These are phyloP conservation scores for Capronia coronata DNA, from an alignment of 2,329 filamentous ascomycete genomes.

Conservation along the genomic window DNA sequence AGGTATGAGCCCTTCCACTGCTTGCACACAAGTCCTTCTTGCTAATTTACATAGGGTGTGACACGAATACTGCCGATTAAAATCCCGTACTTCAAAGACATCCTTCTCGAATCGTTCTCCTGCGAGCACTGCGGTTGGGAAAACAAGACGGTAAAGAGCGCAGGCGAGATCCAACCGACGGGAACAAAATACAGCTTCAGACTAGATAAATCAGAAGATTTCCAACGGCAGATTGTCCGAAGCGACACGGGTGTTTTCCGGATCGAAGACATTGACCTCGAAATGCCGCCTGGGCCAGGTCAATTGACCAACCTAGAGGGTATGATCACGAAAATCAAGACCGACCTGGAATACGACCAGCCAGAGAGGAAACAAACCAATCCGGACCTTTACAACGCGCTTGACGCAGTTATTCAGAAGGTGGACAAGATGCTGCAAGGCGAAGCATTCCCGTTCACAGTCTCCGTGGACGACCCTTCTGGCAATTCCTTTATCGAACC, in stretches of 20 bases:
- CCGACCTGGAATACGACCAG: conserved; percentile 76
- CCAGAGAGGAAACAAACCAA: conserved; percentile 69
- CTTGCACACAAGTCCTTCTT: not conserved
- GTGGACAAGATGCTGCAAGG: conserved; percentile 72
- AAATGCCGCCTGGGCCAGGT: conserved; percentile 84
- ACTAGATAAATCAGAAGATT: conserved; percentile 64
- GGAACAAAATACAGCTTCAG: conserved; percentile 78
- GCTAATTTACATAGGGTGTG: conserved; percentile 54
- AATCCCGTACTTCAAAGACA: conserved; percentile 95
- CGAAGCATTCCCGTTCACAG: conserved; percentile 74
- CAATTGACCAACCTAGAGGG: conserved; percentile 93
- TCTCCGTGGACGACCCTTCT: conserved; percentile 82
- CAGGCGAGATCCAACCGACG: conserved; percentile 83
- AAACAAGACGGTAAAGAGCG: conserved; percentile 91
- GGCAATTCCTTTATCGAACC: conserved; percentile 97
- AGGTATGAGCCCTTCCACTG: conserved; percentile 47
- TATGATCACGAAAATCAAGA: conserved; percentile 67
- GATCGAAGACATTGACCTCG: conserved; percentile 85
- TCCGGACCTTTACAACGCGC: conserved; percentile 71
- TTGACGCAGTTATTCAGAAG: conserved; percentile 68
- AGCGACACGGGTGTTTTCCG: conserved; percentile 79
- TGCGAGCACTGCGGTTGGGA: conserved; percentile 84
- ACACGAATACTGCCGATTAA: conserved; percentile 82
- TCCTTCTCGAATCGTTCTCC: conserved; percentile 93
- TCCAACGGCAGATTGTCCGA: conserved; percentile 84